A percentile compares a stretch with the other conserved stretches of the same genome.
Conservation (phyloP, 1,284 basidiomycete genomes). For the Phellinidium pouzarii region DNA sequence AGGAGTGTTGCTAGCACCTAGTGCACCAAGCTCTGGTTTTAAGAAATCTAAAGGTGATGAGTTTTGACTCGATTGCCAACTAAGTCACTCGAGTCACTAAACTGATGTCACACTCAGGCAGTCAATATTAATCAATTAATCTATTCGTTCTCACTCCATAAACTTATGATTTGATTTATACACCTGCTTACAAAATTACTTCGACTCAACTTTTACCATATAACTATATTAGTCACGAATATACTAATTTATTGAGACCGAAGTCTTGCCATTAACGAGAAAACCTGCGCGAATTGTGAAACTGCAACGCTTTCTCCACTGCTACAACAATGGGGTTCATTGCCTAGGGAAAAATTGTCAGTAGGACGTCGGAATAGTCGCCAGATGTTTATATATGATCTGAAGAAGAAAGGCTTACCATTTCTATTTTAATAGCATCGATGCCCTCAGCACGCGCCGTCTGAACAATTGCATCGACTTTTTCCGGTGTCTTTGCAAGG, state of each 20-base stretch:
- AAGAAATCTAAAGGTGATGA: background rate
- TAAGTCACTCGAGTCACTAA: background rate
- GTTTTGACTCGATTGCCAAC: background rate
- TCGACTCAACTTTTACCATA: too few species aligned
- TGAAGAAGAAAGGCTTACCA: conserved; percentile 40
- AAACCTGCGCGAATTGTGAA: conserved; percentile 18
- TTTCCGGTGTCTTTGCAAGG: conserved; percentile 70
- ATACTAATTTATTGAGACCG: background rate
- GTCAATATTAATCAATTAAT: too few species aligned
- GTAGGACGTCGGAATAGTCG: too few species aligned
- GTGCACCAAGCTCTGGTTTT: background rate
- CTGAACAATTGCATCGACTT: conserved; percentile 70
- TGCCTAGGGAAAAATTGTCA: conserved; percentile 41
- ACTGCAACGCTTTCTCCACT: conserved; percentile 35
- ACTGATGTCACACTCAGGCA: background rate
- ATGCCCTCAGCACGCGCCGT: conserved; percentile 55
- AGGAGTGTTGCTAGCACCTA: background rate
- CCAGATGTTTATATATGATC: conserved; percentile 4
- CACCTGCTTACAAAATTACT: too few species aligned
- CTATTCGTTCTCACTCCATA: too few species aligned
- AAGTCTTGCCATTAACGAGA: conserved; percentile 1
- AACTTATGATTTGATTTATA: too few species aligned
- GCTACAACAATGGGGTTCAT: conserved; percentile 59
- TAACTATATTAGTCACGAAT: background rate
- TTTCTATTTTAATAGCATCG: conserved; percentile 58